Evolutionary conservation across 768 basidiomycete species (phyloP).

Genomic region (Pleurotus salmoneostramineus): DNA sequence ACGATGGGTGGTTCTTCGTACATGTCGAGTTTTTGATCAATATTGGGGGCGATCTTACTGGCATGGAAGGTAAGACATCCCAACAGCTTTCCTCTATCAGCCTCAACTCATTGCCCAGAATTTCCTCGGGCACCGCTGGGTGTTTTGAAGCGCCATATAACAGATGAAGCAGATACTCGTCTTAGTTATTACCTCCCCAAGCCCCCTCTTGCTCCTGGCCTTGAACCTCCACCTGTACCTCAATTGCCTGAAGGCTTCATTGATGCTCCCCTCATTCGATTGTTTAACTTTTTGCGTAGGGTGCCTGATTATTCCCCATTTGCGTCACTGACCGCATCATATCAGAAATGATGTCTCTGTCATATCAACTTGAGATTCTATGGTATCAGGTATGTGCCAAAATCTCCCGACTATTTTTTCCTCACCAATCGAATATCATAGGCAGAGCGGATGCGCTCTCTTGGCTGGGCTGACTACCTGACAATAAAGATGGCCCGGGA

Average conservation of each 20-base stretch:
- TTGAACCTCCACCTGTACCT: constrained; percentile 39
- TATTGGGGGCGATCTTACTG: constrained; percentile 70
- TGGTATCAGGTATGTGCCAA: constrained; percentile 78
- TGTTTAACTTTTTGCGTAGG: constrained; percentile 86
- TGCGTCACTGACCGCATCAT: constrained; percentile 1
- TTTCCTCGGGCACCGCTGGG: constrained; percentile 70
- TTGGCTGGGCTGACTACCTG: constrained; percentile 84
- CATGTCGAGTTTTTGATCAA: constrained; percentile 70
- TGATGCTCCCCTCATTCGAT: constrained; percentile 80
- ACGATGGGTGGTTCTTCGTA: constrained; percentile 86
- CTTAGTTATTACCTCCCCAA: constrained; percentile 59
- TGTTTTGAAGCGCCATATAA: constrained; percentile 59
- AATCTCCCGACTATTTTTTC: too few species aligned
- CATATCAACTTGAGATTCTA: constrained; percentile 89
- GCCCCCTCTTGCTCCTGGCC: constrained; percentile 36
- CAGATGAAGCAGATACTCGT: constrained; percentile 69
- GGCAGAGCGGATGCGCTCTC: constrained; percentile 74
- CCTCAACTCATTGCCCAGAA: constrained; percentile 34
- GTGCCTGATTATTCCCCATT: constrained; percentile 20
- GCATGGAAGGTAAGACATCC: constrained; percentile 53
- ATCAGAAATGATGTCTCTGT: constrained; percentile 85
- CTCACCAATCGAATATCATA: constrained; percentile 22
- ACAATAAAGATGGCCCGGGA: constrained; percentile 65
- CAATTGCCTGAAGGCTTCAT: constrained; percentile 58
- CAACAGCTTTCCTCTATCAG: neutral